Evolutionary conservation across 2,329 filamentous ascomycete species (phyloP).

Genomic region (Colletotrichum sp.): DNA sequence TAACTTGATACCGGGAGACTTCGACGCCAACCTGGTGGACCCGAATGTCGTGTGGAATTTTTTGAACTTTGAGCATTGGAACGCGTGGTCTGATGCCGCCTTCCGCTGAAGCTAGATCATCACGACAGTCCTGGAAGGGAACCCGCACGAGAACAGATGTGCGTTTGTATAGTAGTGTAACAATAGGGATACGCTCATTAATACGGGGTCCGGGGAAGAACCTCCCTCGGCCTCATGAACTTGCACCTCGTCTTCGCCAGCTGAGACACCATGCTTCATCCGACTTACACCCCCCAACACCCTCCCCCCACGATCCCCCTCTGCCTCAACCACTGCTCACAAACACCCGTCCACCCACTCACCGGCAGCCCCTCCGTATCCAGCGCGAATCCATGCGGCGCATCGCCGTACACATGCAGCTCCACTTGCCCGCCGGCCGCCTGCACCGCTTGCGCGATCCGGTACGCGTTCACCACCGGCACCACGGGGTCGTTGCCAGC

Average conservation of each 20-base stretch:
- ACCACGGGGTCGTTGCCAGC: slow-evolving; percentile 23
- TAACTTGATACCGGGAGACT: slow-evolving; percentile 5
- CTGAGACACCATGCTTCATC: too few relatives aligned
- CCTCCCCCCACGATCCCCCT: background rate
- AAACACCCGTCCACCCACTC: slow-evolving; percentile 20
- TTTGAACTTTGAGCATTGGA: slow-evolving; percentile 20
- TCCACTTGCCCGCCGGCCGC: slow-evolving; percentile 19
- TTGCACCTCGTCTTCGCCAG: background rate
- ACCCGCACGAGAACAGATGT: background rate
- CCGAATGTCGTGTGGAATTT: slow-evolving; percentile 20
- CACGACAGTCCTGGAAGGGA: background rate
- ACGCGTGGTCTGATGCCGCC: slow-evolving; percentile 15
- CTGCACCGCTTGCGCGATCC: slow-evolving; percentile 19
- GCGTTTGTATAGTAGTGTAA: background rate
- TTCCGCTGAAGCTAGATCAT: background rate
- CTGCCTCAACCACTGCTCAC: slow-evolving; percentile 23
- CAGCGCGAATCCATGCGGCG: slow-evolving; percentile 24
- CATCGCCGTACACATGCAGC: slow-evolving; percentile 24
- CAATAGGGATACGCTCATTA: background rate
- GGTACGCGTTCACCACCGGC: slow-evolving; percentile 25
- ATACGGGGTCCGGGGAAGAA: background rate
- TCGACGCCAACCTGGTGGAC: slow-evolving; percentile 14
- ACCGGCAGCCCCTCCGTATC: slow-evolving; percentile 23
- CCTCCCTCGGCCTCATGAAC: background rate
- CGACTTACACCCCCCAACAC: background rate